Evolutionary conservation across 257 asterid genomes (phyloP), one percentile per base, ranked within the genome.

Genomic region (Leonotis leonurus): DNA sequence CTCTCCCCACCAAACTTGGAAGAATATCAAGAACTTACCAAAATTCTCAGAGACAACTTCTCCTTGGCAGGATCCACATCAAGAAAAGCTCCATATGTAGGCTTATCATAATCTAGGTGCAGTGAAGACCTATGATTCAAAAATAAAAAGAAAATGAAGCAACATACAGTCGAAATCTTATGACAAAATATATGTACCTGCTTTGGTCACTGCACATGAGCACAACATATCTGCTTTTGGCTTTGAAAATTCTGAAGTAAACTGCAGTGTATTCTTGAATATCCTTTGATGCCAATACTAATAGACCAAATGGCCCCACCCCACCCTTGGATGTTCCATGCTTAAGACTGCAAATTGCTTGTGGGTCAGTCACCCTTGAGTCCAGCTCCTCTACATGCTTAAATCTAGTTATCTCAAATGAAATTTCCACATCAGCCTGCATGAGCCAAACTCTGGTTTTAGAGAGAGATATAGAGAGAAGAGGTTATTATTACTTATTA

Each of bases 201-300:
- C 64, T 69, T 32, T 69, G 74, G 65, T 70, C 70, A 62, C 70
- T 54, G 27, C 69, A 70, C 75, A 70, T 70, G 68, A 70, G 69
- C 27, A 70, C 65, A 4, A 45, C 20, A 33, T 53, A 70, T 70
- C 36, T 70, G 45, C 7, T 33, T 53, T 53, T 56, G 41, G 26
- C 45, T 62, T 13, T 62, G 65, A 61, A 62, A 32, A 62, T 39
- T 53, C 54, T 54, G 35, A 62, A 70, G 70, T 53, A 70, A 33
- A 62, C 58, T 32, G 74, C 51, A 24, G 74, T 62, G 63, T 70
- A 33, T 70, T 70, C 75, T 70, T 70, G 59, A 54, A 70, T 22
- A 37, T 70, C 59, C 41, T 54, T 53, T 32, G 75, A 70, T 61
- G 75, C 75, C 17, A 70, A 43, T 17, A 70, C 64, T 44, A 62